These are phyloP conservation scores for Tulasnella sp. DNA, from an alignment of 768 basidiomycete genomes.

Conservation along the genomic window DNA sequence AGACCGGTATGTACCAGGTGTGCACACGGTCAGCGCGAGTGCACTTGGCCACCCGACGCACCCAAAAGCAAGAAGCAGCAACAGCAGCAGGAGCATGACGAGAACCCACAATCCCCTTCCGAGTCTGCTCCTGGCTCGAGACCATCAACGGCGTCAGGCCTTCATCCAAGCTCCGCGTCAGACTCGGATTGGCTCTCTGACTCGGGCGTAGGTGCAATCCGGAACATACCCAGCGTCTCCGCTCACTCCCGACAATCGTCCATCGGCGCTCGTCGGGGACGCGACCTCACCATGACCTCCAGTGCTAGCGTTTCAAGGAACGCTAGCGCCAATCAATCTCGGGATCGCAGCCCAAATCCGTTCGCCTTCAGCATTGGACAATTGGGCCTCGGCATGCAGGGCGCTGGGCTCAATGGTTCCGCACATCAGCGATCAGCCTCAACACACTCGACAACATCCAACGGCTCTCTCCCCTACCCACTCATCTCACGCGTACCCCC, in stretches of 20 bases:
- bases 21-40: slow-evolving; percentile 69
- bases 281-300: slow-evolving; percentile 6
- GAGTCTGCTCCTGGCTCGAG: neutral
- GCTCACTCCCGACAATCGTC: slow-evolving; percentile 3
- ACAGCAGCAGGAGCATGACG: slow-evolving; percentile 3
- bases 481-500: neutral
- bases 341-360: slow-evolving; percentile 11
- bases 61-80: slow-evolving; percentile 11
- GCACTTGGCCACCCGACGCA: slow-evolving; percentile 15
- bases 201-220: slow-evolving; percentile 3
- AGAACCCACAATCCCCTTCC: neutral
- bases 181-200: slow-evolving; percentile 6
- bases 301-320: neutral
- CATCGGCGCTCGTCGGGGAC: neutral
- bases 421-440: slow-evolving; percentile 8
- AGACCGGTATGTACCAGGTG: slow-evolving; percentile 84
- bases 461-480: slow-evolving; percentile 5
- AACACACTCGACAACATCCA: slow-evolving; percentile 3
- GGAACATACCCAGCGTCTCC: neutral
- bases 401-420: neutral
- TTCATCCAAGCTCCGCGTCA: neutral
- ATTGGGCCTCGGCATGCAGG: neutral
- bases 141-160: neutral
- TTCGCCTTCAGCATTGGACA: slow-evolving; percentile 7
- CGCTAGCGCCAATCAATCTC: neutral